Evolutionary conservation across 2,329 filamentous ascomycete species (phyloP).

Genomic region (Apiospora malaysiana): DNA sequence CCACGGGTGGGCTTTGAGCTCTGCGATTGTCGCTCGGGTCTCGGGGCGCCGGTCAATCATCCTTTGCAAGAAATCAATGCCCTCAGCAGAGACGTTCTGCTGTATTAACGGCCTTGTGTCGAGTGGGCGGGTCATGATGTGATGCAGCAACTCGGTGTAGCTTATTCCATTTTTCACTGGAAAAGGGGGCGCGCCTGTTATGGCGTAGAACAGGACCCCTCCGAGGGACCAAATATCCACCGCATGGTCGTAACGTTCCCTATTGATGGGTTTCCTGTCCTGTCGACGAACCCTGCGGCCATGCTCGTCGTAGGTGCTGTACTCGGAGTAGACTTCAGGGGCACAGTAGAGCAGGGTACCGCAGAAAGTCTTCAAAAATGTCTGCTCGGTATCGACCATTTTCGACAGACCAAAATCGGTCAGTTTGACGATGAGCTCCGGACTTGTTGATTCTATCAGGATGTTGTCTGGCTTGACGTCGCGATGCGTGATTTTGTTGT

Average conservation of each 20-base stretch:
- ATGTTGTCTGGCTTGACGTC: conserved; percentile 99
- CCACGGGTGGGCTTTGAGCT: conserved; percentile 78
- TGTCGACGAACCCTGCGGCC: conserved; percentile 68
- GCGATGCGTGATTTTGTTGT: conserved; percentile 91
- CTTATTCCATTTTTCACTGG: conserved; percentile 77
- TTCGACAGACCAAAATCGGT: conserved; percentile 98
- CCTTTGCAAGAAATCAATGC: conserved; percentile 75
- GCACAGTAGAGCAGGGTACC: conserved; percentile 96
- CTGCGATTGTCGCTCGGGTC: conserved; percentile 72
- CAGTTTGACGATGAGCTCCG: conserved; percentile 79
- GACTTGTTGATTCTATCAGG: conserved; percentile 74
- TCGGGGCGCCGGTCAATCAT: conserved; percentile 86
- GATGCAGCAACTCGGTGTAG: conserved; percentile 80
- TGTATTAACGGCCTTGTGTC: conserved; percentile 68
- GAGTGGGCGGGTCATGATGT: conserved; percentile 81
- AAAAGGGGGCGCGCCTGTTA: conserved; percentile 83
- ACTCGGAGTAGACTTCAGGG: conserved; percentile 90
- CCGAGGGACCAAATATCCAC: conserved; percentile 97
- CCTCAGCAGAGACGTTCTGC: conserved; percentile 65
- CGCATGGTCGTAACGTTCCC: conserved; percentile 82
- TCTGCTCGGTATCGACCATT: conserved; percentile 87
- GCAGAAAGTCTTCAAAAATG: conserved; percentile 94
- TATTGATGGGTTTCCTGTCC: conserved; percentile 60
- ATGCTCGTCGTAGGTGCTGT: conserved; percentile 70
- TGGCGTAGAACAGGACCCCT: conserved; percentile 85